phyloP scores from a whole-genome alignment of 768 basidiomycete species.

The Leccinellum albellum region DNA sequence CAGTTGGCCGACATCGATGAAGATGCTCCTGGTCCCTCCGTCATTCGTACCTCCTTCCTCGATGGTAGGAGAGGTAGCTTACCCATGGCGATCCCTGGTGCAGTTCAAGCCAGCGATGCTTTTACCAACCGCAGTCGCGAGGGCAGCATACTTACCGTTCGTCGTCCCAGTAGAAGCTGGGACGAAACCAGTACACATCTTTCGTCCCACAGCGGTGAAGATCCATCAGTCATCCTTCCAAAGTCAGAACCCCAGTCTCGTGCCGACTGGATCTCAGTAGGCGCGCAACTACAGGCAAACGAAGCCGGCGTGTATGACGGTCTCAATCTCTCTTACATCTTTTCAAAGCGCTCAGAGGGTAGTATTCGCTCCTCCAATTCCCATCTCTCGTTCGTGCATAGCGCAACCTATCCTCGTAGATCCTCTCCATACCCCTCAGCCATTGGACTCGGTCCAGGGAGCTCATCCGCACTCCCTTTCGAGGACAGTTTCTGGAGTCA shows the following conservation, averaged over 20 bases:
- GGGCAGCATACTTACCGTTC: conserved; percentile 54
- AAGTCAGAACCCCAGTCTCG: conserved; percentile 40
- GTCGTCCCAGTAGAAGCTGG: conserved; percentile 58
- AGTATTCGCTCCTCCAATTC: conserved; percentile 31
- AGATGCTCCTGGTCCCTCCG: conserved; percentile 29
- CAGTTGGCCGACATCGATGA: conserved; percentile 33
- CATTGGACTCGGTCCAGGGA: conserved; percentile 25
- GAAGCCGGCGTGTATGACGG: conserved; percentile 27
- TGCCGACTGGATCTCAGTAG: conserved; percentile 54
- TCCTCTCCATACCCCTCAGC: conserved; percentile 29
- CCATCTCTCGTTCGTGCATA: conserved; percentile 17
- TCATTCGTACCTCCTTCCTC: conserved; percentile 15
- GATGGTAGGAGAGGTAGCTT: conserved; percentile 49
- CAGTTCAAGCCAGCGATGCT: conserved; percentile 17
- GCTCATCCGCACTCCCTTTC: conserved; percentile 30
- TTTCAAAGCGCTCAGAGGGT: conserved; percentile 33
- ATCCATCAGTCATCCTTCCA: conserved; percentile 36
- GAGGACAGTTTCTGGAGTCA: conserved; percentile 41
- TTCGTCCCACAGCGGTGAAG: conserved; percentile 19
- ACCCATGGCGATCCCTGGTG: conserved; percentile 57
- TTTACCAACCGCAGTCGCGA: conserved; percentile 46
- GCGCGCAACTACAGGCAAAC: conserved; percentile 35
- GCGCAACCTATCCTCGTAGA: neutral
- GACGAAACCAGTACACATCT: conserved; percentile 39
- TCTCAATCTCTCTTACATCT: conserved; percentile 44